phyloP scores from a whole-genome alignment of 768 basidiomycete species.

The Leccinellum albellum region DNA sequence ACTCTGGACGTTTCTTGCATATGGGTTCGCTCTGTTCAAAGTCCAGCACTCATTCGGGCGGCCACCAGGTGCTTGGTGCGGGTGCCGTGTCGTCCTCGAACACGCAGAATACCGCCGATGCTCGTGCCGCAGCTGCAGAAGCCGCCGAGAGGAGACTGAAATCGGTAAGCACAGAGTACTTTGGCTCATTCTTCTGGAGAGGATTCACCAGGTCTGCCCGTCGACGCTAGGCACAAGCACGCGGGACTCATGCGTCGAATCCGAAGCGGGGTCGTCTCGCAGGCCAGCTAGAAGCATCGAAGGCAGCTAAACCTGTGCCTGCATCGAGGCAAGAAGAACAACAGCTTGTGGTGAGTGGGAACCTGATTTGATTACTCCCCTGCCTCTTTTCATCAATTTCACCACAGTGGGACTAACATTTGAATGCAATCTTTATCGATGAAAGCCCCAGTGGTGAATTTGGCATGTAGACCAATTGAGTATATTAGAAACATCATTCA shows the following conservation, averaged over 20 bases:
- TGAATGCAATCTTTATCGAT: slow-evolving; percentile 23
- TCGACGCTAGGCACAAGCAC: slow-evolving; percentile 35
- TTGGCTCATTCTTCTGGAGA: slow-evolving; percentile 9
- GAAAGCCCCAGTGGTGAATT: slow-evolving; percentile 21
- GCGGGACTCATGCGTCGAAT: slow-evolving; percentile 42
- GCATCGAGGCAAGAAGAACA: slow-evolving; percentile 37
- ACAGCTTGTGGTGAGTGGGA: slow-evolving; percentile 41
- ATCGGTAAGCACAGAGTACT: slow-evolving; percentile 40
- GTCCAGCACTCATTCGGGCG: slow-evolving; percentile 36
- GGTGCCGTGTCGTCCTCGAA: slow-evolving; percentile 26
- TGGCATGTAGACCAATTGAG: slow-evolving; percentile 15
- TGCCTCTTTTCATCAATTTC: slow-evolving; percentile 29
- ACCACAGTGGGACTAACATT: slow-evolving; percentile 41
- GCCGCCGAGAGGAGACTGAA: slow-evolving; percentile 60
- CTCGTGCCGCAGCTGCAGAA: slow-evolving; percentile 55
- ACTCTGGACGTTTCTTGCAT: not conserved
- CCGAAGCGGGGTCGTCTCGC: slow-evolving; percentile 45
- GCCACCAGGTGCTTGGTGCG: slow-evolving; percentile 50
- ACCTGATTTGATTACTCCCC: slow-evolving; percentile 12
- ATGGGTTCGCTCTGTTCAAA: slow-evolving; percentile 65
- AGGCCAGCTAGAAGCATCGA: slow-evolving; percentile 39
- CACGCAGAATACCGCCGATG: slow-evolving; percentile 32
- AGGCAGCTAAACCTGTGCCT: slow-evolving; percentile 34
- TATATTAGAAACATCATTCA: slow-evolving; percentile 20
- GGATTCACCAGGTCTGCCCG: slow-evolving; percentile 21